Percentiles rank a stretch among this genome's conserved stretches.
Evolutionary conservation across 495 filamentous ascomycete species (phyloP).

Genomic region (Talaromyces stipitatus): DNA sequence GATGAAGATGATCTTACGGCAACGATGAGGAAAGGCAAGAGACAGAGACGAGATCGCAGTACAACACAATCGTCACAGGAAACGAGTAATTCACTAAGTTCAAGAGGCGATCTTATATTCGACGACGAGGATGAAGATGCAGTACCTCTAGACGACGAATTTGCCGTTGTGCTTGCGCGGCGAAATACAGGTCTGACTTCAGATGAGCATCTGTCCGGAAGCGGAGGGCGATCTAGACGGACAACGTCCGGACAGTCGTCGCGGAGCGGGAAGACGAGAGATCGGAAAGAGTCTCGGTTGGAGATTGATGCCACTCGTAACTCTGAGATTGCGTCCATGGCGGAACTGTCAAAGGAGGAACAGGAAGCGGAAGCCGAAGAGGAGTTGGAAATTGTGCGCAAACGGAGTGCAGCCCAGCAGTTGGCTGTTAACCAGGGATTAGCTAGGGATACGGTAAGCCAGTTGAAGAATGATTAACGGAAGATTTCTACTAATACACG

Average conservation of each 20-base stretch:
- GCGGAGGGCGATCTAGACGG: constrained; percentile 55
- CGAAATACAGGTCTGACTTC: constrained; percentile 50
- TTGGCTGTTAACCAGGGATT: constrained; percentile 68
- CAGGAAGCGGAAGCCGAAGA: constrained; percentile 59
- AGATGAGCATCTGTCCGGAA: constrained; percentile 67
- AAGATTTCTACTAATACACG: neutral
- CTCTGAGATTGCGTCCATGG: constrained; percentile 46
- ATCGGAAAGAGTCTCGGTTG: constrained; percentile 15
- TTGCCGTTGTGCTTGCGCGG: constrained; percentile 68
- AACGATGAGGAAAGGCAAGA: constrained; percentile 9
- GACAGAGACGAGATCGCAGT: constrained; percentile 60
- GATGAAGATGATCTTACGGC: constrained; percentile 31
- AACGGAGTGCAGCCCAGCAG: constrained; percentile 61
- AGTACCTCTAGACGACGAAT: constrained; percentile 88
- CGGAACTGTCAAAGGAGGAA: constrained; percentile 72
- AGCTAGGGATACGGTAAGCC: constrained; percentile 16
- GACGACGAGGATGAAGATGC: constrained; percentile 93
- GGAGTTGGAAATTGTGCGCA: constrained; percentile 59
- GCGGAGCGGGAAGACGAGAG: constrained; percentile 11
- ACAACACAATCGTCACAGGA: constrained; percentile 72
- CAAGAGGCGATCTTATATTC: constrained; percentile 87
- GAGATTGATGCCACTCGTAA: constrained; percentile 19
- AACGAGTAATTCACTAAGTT: constrained; percentile 83
- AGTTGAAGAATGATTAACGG: neutral
- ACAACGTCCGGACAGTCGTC: constrained; percentile 41